Percentiles rank a stretch among this genome's conserved stretches.
Conservation (phyloP, 2,329 filamentous ascomycete species). For the Periglandula ipomoeae region DNA sequence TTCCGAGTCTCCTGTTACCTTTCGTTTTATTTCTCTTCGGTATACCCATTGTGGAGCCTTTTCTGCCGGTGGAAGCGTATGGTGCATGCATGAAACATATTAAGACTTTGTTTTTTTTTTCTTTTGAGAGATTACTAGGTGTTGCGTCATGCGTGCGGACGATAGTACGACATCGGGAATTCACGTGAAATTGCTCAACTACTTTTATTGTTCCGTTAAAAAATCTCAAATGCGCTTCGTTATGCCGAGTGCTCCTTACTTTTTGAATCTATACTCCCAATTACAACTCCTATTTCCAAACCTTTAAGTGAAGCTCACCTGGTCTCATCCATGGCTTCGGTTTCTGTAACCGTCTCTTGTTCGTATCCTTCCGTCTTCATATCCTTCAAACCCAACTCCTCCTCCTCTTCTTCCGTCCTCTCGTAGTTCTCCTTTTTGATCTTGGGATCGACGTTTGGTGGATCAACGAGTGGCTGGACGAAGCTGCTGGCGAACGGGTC, state of each 20-base stretch:
- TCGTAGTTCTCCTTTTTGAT: slow-evolving; percentile 76
- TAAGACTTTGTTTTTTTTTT: not conserved
- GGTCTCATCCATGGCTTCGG: slow-evolving; percentile 20
- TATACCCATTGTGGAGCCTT: slow-evolving; percentile 3
- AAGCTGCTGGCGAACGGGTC: slow-evolving; percentile 92
- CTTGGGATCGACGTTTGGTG: slow-evolving; percentile 61
- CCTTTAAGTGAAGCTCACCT: not conserved
- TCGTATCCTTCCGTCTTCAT: slow-evolving; percentile 88
- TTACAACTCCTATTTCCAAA: too few relatives aligned
- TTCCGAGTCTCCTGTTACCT: too few relatives aligned
- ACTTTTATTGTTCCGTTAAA: too few relatives aligned
- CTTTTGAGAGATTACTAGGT: not conserved
- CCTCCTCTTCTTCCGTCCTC: slow-evolving; percentile 84
- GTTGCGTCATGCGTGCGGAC: not conserved
- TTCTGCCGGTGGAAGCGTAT: not conserved
- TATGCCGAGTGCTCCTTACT: too few relatives aligned
- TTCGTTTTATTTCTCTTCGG: not conserved
- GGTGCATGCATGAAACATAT: not conserved
- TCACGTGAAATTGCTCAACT: too few relatives aligned
- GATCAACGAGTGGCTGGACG: slow-evolving; percentile 80
- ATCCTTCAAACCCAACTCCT: slow-evolving; percentile 80
- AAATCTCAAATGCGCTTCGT: too few relatives aligned
- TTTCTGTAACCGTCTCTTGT: too few relatives aligned
- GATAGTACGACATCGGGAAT: not conserved
- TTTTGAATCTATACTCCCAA: too few relatives aligned